Conservation (phyloP, 2,329 filamentous ascomycete genomes). For the Talaromyces albobiverticillius region DNA sequence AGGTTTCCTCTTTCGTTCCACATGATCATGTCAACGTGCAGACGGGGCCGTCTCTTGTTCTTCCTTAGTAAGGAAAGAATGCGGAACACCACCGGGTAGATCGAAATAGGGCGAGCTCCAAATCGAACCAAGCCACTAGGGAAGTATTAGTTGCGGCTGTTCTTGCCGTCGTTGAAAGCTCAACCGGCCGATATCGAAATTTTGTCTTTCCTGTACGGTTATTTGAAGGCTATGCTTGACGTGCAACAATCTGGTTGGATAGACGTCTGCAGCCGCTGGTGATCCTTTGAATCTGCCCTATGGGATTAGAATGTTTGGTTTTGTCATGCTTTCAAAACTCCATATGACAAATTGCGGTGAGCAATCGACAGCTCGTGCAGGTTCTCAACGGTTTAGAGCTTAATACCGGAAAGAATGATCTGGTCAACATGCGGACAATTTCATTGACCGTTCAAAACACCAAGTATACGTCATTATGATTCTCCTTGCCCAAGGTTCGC, state of each 20-base stretch:
- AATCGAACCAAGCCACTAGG: neutral
- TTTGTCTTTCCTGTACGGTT: too few relatives aligned
- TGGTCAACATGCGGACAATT: too few relatives aligned
- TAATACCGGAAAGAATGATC: neutral
- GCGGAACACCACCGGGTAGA: neutral
- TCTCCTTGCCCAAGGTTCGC: neutral
- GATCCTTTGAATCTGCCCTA: neutral
- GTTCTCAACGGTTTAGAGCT: neutral
- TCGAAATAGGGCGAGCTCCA: neutral
- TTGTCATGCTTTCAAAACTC: neutral
- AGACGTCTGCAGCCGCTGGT: neutral
- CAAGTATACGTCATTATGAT: neutral
- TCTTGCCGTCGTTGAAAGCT: neutral
- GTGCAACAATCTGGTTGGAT: constrained; percentile 8
- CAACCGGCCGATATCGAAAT: too few relatives aligned
- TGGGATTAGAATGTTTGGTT: neutral
- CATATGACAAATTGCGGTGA: constrained; percentile 5
- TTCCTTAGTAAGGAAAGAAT: neutral
- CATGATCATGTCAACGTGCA: constrained; percentile 2
- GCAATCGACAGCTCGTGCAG: neutral
- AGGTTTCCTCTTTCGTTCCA: constrained; percentile 1
- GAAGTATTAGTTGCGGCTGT: neutral
- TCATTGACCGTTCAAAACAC: neutral
- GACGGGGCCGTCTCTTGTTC: neutral
- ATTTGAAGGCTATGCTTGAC: neutral